These are phyloP conservation scores for Phytophthora citrophthora DNA, from an alignment of 352 stramenopile species.

Conservation along the genomic window DNA sequence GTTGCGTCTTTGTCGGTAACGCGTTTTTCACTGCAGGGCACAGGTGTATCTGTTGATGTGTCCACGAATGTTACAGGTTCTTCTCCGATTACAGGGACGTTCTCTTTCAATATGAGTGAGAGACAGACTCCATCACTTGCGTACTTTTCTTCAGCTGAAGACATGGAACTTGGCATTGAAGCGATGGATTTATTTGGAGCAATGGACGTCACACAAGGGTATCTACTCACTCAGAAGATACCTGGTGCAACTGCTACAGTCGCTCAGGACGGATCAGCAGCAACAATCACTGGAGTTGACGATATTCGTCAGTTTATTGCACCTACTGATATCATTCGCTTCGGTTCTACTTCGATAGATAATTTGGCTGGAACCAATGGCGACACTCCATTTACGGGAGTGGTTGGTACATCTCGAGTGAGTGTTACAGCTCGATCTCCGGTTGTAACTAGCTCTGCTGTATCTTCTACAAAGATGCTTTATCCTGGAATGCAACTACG, in stretches of 20 bases:
- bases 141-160: conserved; percentile 65
- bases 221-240: conserved; percentile 63
- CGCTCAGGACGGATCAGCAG: conserved; percentile 53
- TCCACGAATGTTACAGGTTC: conserved; percentile 61
- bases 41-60: conserved; percentile 55
- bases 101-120: conserved; percentile 48
- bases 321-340: conserved; percentile 70
- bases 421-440: conserved; percentile 51
- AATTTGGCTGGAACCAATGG: conserved; percentile 70
- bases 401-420: conserved; percentile 57
- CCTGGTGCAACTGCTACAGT: conserved; percentile 59
- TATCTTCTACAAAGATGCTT: conserved; percentile 56
- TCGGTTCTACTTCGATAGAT: conserved; percentile 45
- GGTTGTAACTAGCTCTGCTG: conserved; percentile 36
- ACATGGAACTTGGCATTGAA: conserved; percentile 77
- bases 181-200: conserved; percentile 79
- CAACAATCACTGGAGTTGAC: conserved; percentile 53
- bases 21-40: conserved; percentile 45
- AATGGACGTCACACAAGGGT: conserved; percentile 64
- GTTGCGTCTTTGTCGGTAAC: conserved; percentile 60
- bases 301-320: conserved; percentile 74
- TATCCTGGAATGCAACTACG: conserved; percentile 87
- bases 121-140: conserved; percentile 54
- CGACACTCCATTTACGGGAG: conserved; percentile 62
- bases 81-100: conserved; percentile 54